Base-by-base conservation (phyloP, 2,329 filamentous ascomycete genomes). In the Cryphonectria naterciae region DNA sequence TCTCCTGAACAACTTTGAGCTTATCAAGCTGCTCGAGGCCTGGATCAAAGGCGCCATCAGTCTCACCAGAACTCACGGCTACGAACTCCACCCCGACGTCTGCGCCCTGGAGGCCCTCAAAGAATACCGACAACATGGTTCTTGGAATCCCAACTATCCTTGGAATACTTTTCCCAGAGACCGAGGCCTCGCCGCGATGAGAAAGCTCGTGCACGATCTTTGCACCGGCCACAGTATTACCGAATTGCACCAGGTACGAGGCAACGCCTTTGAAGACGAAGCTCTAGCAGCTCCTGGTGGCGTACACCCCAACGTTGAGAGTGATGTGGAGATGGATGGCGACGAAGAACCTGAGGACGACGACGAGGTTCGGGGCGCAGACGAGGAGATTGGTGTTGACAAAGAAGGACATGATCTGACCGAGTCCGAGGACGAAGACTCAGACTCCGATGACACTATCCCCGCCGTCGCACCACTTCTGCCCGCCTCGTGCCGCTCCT, bases 11-110 rank as follows among this genome's bases (percentile, higher is more conserved):
- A 67, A 60, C 39, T 41, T 61, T 19, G 65, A 46, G 5, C n/a
- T 67, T 1, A 39, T 41, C 37, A 54, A 46, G 6, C 52, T 39
- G 13, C 54, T 67, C 15, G 65, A 67, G 37, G 25, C 39, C 54
- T 67, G 56, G 37, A 43, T 67, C 37, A 56, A 41, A 8, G 65
- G 54, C 37, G 35, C 39, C 25, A 8, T 60, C 37, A 43, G 46
- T 17, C n/a, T 37, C 19, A 54, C 54, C 1, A 35, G 17, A 1
- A 37, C 25, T 13, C 39, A 67, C 1, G 52, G 65, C n/a, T 76
- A 84, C 2, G 77, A 78, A n/a, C 79, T 85, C 67, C 88, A 90
- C 71, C 74, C 80, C 0, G 78, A 81, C 7, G 82, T 89, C 25
- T 90, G 88, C 78, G 78, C 78, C 0, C 71, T 75, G 2, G 74